Evolutionary conservation across 177 flowering plant genomes (phyloP), one percentile per base, ranked within the genome.

Genomic region (Telopea speciosissima): DNA sequence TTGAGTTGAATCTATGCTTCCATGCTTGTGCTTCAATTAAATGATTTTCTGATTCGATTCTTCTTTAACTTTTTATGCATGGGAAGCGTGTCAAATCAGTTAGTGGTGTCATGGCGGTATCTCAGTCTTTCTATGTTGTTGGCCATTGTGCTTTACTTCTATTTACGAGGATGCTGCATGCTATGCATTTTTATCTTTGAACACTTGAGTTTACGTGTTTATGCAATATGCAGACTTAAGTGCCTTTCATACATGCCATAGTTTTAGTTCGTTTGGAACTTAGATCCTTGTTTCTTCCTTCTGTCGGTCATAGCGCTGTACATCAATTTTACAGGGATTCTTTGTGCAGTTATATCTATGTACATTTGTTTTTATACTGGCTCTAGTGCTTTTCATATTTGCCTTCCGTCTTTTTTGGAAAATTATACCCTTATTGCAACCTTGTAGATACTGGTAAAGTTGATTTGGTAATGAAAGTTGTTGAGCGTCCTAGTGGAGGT

Each of bases 401-500:
- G 17, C 54, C 54, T 12, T 49, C 54, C 17, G 5, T n/a, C 22
- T n/a, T 19, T 58, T 7, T 19, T n/a, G 4, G 31, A 44, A 63
- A 26, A 22, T 73, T 21, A 60, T 12, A 60, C 72, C 62, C 54
- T 72, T 52, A 25, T 52, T 71, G 62, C 61, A 61, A 79, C n/a
- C 11, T 65, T 77, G 33, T 78, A 96, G 99, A 96, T 75, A 83
- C 91, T 40, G 91, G 87, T 31, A 96, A 93, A 80, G 98, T 96
- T 80, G 99, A 96, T 83, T 79, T 96, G 76, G 74, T 82, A 62
- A 86, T 96, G 93, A 96, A 93, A 83, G 84, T 83, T 73, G 96
- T 93, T 68, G 99, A 96, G 81, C 97, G 98, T 42, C 88, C 83
- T 59, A 90, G 93, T 80, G 97, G 98, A 75, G 98, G 98, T 45